Conservation (phyloP, 108 stramenopile species). For the Cyclostephanos tholiformis region DNA sequence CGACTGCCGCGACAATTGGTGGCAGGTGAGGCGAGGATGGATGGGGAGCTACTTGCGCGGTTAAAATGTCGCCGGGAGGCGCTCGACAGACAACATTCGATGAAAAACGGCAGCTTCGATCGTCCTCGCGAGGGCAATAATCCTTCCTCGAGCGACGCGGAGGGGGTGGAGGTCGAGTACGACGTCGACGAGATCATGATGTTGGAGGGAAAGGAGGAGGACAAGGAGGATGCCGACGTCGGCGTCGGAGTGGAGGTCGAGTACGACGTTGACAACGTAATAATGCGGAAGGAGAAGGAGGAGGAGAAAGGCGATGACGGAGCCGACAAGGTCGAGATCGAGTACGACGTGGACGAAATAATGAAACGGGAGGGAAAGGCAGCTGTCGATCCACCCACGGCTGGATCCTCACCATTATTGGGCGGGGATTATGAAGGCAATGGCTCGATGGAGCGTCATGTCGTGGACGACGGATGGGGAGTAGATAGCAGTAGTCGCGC, state of each 20-base stretch:
- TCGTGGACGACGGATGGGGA: too few species aligned
- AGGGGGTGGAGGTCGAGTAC: conserved; percentile 5
- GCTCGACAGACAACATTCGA: not conserved
- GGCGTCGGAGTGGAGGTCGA: not conserved
- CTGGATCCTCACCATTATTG: not conserved
- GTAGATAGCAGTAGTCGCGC: not conserved
- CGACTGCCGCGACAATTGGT: not conserved
- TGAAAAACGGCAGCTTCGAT: not conserved
- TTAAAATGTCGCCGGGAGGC: not conserved
- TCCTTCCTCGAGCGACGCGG: not conserved
- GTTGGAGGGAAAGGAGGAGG: not conserved
- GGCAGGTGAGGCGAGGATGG: not conserved
- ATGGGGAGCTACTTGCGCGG: not conserved
- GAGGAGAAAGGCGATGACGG: not conserved
- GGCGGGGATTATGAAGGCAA: not conserved
- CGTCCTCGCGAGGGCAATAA: not conserved
- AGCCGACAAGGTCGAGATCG: not conserved
- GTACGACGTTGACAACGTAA: conserved; percentile 1
- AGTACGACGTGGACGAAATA: not conserved
- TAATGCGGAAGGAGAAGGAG: not conserved
- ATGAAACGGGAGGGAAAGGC: not conserved
- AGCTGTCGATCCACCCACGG: not conserved
- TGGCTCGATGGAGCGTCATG: not conserved
- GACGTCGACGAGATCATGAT: not conserved
- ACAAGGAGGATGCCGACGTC: not conserved